A percentile compares a stretch with the other conserved stretches of the same genome.
Conservation (phyloP, 2,329 filamentous ascomycete genomes). For the Apiospora phragmitis region DNA sequence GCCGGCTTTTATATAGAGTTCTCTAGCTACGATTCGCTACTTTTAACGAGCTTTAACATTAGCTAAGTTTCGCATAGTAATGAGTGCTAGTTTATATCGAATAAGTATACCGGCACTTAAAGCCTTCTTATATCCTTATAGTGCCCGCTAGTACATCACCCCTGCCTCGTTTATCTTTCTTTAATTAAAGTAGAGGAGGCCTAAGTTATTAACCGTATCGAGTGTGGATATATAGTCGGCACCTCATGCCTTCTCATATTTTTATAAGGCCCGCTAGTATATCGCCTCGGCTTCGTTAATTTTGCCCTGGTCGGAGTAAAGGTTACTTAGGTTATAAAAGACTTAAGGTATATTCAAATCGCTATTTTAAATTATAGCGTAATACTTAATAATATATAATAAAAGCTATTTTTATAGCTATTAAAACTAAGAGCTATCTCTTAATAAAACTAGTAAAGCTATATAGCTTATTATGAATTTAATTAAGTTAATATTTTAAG, state of each 20-base stretch:
- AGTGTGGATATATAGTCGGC: background rate
- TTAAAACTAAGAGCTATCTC: slow-evolving; percentile 15
- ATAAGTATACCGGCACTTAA: background rate
- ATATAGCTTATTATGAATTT: slow-evolving; percentile 17
- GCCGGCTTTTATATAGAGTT: background rate
- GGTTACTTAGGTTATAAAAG: slow-evolving; percentile 23
- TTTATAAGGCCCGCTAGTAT: slow-evolving; percentile 30
- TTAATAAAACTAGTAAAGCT: slow-evolving; percentile 17
- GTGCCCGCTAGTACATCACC: slow-evolving; percentile 30
- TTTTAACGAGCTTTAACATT: background rate
- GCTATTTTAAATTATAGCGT: slow-evolving; percentile 8
- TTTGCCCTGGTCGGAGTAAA: slow-evolving; percentile 29
- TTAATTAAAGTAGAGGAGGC: slow-evolving; percentile 28
- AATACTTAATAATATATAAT: slow-evolving; percentile 14
- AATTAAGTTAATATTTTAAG: slow-evolving; percentile 14
- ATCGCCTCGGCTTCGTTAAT: slow-evolving; percentile 28
- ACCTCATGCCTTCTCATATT: slow-evolving; percentile 15
- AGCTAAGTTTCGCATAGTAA: background rate
- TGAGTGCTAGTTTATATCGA: background rate
- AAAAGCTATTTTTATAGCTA: slow-evolving; percentile 20
- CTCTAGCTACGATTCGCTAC: background rate
- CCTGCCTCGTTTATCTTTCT: slow-evolving; percentile 27
- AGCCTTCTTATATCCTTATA: slow-evolving; percentile 23
- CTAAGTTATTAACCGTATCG: slow-evolving; percentile 26
- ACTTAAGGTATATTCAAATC: slow-evolving; percentile 13